Evolutionary conservation across 768 basidiomycete species (phyloP).

Genomic region (Russula sp.): DNA sequence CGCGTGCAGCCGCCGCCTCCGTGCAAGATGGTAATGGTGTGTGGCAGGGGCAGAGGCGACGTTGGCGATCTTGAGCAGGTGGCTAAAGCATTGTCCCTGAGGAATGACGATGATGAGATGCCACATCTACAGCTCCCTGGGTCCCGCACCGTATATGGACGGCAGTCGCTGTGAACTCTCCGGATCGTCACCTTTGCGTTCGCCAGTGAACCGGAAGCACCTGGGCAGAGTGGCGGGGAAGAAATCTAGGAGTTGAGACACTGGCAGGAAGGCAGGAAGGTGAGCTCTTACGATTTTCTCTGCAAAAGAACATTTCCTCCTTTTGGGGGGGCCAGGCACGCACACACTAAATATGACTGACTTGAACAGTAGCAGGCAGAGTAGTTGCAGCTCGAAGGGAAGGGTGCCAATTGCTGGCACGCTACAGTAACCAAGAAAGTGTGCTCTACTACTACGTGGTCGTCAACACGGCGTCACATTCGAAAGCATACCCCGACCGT

Average conservation of each 20-base stretch:
- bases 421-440: no score
- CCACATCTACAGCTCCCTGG: constrained; percentile 20
- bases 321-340: no score
- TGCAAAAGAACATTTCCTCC: neutral
- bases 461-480: no score
- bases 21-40: constrained; percentile 19
- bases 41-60: no score
- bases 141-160: neutral
- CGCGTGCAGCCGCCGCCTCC: neutral
- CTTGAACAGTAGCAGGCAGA: no score
- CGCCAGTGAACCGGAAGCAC: constrained; percentile 37
- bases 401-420: no score
- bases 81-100: constrained; percentile 29
- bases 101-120: constrained; percentile 25
- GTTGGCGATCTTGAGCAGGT: constrained; percentile 13
- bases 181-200: constrained; percentile 48
- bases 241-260: neutral
- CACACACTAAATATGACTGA: no score
- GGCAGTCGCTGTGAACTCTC: constrained; percentile 29
- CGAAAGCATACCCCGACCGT: no score
- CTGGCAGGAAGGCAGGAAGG: neutral
- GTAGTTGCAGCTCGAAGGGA: no score
- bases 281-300: constrained; percentile 18
- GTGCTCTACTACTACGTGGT: no score
- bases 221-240: constrained; percentile 16